Conservation (phyloP, 495 filamentous ascomycete genomes). For the Talaromyces borbonicus region DNA sequence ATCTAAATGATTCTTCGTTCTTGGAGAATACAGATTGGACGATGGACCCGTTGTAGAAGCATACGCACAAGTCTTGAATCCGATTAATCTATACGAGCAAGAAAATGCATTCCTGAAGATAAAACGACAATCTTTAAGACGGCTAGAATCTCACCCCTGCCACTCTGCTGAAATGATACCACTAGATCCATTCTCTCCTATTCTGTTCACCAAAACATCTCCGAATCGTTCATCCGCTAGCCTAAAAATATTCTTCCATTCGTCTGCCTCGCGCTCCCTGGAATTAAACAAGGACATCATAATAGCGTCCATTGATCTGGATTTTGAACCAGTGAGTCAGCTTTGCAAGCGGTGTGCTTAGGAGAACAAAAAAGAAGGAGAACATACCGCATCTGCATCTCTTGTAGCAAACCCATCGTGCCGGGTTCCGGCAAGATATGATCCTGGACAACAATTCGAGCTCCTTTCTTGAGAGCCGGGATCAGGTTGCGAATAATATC, state of each 20-base stretch:
- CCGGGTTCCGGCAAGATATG: conserved; percentile 37
- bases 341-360: neutral
- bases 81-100: no score
- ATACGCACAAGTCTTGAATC: no score
- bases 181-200: conserved; percentile 4
- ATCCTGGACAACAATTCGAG: conserved; percentile 41
- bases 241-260: conserved; percentile 39
- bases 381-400: conserved; percentile 27
- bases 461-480: conserved; percentile 24
- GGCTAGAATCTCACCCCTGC: no score
- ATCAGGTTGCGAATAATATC: conserved; percentile 33
- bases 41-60: neutral
- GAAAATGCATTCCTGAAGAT: no score
- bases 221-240: conserved; percentile 28
- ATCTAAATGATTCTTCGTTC: neutral
- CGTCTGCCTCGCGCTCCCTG: conserved; percentile 40
- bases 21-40: neutral
- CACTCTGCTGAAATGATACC: conserved; percentile 5
- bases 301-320: conserved; percentile 45
- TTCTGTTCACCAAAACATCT: conserved; percentile 1
- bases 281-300: conserved; percentile 46
- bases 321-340: neutral
- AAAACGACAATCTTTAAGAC: no score
- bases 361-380: neutral
- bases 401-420: conserved; percentile 36